These are phyloP conservation scores for Pachysandra terminalis DNA, from an alignment of 164 flowering plant species.

Conservation along the genomic window DNA sequence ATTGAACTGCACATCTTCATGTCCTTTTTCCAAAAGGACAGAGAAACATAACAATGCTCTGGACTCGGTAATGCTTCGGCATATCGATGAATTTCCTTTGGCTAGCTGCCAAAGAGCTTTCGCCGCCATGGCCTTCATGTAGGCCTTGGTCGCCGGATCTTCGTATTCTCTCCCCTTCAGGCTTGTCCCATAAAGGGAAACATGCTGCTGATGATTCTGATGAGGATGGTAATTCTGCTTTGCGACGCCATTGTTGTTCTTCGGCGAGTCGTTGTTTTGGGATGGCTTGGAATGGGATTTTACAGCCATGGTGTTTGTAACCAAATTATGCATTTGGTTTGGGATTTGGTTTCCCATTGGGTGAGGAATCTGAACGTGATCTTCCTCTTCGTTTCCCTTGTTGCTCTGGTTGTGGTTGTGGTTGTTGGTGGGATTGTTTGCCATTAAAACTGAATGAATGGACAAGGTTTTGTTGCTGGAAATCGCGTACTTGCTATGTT, in stretches of 20 bases:
- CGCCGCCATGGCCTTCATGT: constrained; percentile 86
- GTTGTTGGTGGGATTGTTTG: constrained; percentile 34
- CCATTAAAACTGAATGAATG: constrained; percentile 58
- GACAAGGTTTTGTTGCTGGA: constrained; percentile 42
- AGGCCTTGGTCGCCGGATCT: constrained; percentile 60
- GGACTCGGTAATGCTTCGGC: constrained; percentile 74
- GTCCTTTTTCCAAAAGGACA: constrained; percentile 64
- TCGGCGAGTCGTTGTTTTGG: not conserved
- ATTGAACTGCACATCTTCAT: constrained; percentile 53
- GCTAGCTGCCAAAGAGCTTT: constrained; percentile 63
- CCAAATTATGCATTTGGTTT: constrained; percentile 54
- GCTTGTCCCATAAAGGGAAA: constrained; percentile 42
- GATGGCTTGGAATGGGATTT: constrained; percentile 15
- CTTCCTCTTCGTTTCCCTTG: constrained; percentile 2
- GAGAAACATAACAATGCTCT: constrained; percentile 78
- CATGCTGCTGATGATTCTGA: constrained; percentile 11
- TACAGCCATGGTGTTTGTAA: constrained; percentile 40
- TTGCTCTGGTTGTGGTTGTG: not conserved
- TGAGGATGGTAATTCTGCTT: constrained; percentile 14
- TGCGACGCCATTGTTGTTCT: constrained; percentile 4
- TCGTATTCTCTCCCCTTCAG: constrained; percentile 70
- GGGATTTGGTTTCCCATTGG: constrained; percentile 33
- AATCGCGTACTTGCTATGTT: constrained; percentile 78
- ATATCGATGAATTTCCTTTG: constrained; percentile 48
- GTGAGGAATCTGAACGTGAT: constrained; percentile 22